A percentile compares a stretch with the other conserved stretches of the same genome.
These are phyloP conservation scores for Trifolium subterraneum DNA, from an alignment of 306 rosid species.

Conservation along the genomic window DNA sequence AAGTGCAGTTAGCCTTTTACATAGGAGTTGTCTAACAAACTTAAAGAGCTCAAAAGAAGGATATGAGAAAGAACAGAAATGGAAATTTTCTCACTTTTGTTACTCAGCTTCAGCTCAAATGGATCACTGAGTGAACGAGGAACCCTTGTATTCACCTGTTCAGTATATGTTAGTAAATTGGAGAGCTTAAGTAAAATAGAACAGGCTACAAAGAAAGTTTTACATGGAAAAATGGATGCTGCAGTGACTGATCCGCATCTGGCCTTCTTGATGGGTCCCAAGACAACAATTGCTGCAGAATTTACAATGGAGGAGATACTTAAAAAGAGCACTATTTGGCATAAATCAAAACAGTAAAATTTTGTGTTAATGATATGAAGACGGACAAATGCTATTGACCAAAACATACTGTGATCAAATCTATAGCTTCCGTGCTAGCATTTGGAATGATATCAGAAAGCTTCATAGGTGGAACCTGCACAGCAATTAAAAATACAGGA, in stretches of 20 bases:
- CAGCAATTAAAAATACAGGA: conserved; percentile 13
- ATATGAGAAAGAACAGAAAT: conserved; percentile 19
- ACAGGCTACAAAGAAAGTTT: conserved; percentile 38
- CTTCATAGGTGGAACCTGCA: conserved; percentile 68
- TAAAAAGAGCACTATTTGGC: conserved; percentile 15
- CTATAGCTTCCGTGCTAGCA: conserved; percentile 83
- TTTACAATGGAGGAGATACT: conserved; percentile 38
- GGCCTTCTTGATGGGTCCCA: conserved; percentile 91
- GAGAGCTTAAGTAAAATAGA: conserved; percentile 28
- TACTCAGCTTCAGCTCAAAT: conserved; percentile 84
- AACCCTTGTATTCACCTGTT: conserved; percentile 66
- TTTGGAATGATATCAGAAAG: conserved; percentile 75
- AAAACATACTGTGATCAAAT: conserved; percentile 69
- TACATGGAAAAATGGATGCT: conserved; percentile 85
- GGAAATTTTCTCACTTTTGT: conserved; percentile 56
- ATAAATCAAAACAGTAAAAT: conserved; percentile 19
- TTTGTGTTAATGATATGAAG: conserved; percentile 12
- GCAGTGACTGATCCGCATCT: conserved; percentile 71
- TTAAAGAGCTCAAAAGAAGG: conserved; percentile 20
- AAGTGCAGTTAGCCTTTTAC: conserved; percentile 4
- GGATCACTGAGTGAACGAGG: conserved; percentile 68
- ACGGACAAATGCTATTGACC: conserved; percentile 30
- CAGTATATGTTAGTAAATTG: conserved; percentile 46
- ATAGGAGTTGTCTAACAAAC: conserved; percentile 28
- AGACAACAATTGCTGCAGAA: conserved; percentile 66